A percentile compares a stretch with the other conserved stretches of the same genome.
phyloP scores from a whole-genome alignment of 2,329 filamentous ascomycete species.

The Talaromyces sp. region DNA sequence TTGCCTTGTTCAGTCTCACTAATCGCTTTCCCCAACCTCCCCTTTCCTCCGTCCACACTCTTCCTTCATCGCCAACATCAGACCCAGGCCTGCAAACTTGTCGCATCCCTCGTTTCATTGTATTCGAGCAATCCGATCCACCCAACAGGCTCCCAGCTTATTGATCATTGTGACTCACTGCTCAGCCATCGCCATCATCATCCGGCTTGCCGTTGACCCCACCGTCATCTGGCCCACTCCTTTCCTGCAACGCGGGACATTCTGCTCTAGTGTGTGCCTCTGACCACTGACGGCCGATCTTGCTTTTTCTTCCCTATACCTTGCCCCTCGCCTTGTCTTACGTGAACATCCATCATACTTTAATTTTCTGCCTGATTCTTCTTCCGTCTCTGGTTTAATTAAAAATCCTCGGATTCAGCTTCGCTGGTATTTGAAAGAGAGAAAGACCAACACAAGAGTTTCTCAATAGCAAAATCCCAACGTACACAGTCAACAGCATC shows the following conservation, averaged over 20 bases:
- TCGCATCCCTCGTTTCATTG: not conserved
- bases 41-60: not conserved
- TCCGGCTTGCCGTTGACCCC: conserved; percentile 3
- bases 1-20: not conserved
- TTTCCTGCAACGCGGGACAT: conserved; percentile 3
- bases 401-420: not conserved
- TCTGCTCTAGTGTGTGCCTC: not conserved
- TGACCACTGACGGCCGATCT: not conserved
- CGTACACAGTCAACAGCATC: not conserved
- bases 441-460: not conserved
- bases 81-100: not conserved
- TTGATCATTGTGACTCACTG: conserved; percentile 3
- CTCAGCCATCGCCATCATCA: not conserved
- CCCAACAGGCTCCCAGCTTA: not conserved
- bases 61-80: not conserved
- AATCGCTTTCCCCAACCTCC: not conserved
- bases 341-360: not conserved
- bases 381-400: not conserved
- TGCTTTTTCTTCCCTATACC: not conserved
- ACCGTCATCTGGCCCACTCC: conserved; percentile 10
- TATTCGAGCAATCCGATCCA: not conserved
- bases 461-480: not conserved
- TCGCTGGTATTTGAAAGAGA: not conserved
- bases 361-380: not conserved
- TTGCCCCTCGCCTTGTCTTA: conserved; percentile 2